Evolutionary conservation across 1,284 basidiomycete genomes (phyloP), one percentile per base, ranked within the genome.

Genomic region (Microbotryum silenes-acaulis): DNA sequence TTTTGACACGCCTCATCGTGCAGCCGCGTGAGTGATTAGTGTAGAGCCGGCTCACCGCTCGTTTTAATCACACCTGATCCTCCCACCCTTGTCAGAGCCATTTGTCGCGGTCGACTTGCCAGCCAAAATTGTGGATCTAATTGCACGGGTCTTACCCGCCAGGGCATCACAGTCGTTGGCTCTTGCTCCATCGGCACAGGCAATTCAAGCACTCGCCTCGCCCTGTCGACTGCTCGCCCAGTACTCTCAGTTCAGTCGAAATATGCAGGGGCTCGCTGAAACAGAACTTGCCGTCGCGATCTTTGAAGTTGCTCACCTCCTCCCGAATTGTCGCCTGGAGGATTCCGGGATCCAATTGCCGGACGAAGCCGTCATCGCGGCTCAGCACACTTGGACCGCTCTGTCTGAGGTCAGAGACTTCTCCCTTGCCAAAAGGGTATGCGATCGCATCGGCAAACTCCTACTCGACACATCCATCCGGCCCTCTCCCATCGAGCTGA

Each of bases 321-420:
- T 68, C 1, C 61, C 64, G 10, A 20, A 49, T 0, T 47, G 51
- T 33, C 16, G 55, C 2, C 33, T 58, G 33, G 54, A 57, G 18
- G 5, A 54, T 9, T 10, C 7, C 4, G 54, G 53, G 18, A 12
- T 52, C 4, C 37, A 29, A 8, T 47, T 62, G 0, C 56, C 59
- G 0, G 60, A 50, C 2, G 64, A 68, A 31, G 60, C 63, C 9
- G n/a, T 63, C 21, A 48, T 53, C 1, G 62, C 59, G 2, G 66
- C 66, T 3, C 44, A 60, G 46, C 51, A 60, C 37, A 53, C 61
- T 1, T 68, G 57, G 57, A 27, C 50, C 2, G 21, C 20, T 1
- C 12, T 68, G 3, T 29, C 48, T 1, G 33, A 16, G 2, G 25
- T 6, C 0, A 57, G 45, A 0, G 57, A 47, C 2, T 12, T 10